Conservation (phyloP, 2,329 filamentous ascomycete species). For the Fusarium sarcochroum region DNA sequence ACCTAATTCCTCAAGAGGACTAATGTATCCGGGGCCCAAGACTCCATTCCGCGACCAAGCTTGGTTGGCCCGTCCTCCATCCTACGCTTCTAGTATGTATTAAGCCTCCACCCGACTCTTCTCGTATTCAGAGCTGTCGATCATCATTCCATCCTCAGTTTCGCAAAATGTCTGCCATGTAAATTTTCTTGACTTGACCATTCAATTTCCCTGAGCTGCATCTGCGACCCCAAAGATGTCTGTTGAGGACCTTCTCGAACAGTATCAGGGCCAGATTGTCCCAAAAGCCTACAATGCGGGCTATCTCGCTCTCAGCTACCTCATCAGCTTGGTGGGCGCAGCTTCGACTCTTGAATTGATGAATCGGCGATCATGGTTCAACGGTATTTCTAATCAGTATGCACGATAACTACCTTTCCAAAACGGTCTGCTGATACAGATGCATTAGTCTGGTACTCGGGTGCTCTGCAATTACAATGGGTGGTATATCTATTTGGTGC, state of each 20-base stretch:
- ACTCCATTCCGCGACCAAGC: not conserved
- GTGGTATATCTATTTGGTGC: conserved; percentile 28
- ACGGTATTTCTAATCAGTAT: conserved; percentile 29
- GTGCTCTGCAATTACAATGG: conserved; percentile 24
- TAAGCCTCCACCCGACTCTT: too few species aligned
- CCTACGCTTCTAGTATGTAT: conserved; percentile 1
- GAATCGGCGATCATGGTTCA: conserved; percentile 27
- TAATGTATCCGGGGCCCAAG: not conserved
- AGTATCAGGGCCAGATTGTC: conserved; percentile 20
- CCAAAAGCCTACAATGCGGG: conserved; percentile 29
- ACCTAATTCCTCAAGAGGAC: not conserved
- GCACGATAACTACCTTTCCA: not conserved
- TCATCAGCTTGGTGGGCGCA: conserved; percentile 28
- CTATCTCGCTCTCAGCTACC: conserved; percentile 19
- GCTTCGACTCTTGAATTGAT: conserved; percentile 27
- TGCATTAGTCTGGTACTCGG: conserved; percentile 10
- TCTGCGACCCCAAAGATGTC: conserved; percentile 15
- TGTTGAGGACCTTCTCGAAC: conserved; percentile 16
- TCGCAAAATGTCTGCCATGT: not conserved
- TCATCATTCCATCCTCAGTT: not conserved
- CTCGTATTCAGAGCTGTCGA: not conserved
- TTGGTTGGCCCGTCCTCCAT: not conserved
- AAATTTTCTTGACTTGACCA: not conserved
- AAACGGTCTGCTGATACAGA: conserved; percentile 5
- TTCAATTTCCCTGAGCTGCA: not conserved